Base-by-base conservation (phyloP, 441 rosid species). In the Aquilaria agallochum region DNA sequence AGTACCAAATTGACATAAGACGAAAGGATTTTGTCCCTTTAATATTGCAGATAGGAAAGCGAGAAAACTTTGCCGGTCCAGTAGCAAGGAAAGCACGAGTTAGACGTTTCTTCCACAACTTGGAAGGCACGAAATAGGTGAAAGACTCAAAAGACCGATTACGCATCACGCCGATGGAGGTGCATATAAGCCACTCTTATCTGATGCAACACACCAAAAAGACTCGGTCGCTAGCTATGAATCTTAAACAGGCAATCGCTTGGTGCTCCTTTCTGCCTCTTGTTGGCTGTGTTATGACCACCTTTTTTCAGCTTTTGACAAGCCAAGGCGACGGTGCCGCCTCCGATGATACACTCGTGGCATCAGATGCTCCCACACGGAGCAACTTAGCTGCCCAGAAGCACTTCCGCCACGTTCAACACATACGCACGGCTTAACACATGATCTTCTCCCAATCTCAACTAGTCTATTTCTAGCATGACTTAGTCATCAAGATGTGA, bases 391-490 rank as follows among this genome's bases (percentile, higher is more conserved):
- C 31, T 9, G 78, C 72, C 47, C 71, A 77, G 15, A 69, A 54
- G 45, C 79, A 74, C 58, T 77, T 80, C 62, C 59, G 36, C n/a
- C 75, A 74, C 49, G 27, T 68, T 53, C 79, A 74, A 54, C 81
- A 62, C 30, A 34, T 72, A 58, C 72, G 71, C 0, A 47, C 27
- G 42, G 0, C 42, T 36, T 36, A 36, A 36, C 0, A 59, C 79
- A 62, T 76, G 60, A 68, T 45, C 5, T 52, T 53, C 56, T 53
- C 31, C 27, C 0, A n/a, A 3, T 50, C 7, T n/a, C 53, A 2
- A 5, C 3, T 3, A 50, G 14, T 50, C 20, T 50, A 11, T 50
- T 50, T 3, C 1, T 14, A 5, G 9, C 20, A 50, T 13, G 15
- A 9, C 20, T 13, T 50, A 50, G n/a, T 50, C 53, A 36, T 36